Evolutionary conservation across 1,284 basidiomycete genomes (phyloP), one percentile per base, ranked within the genome.

Genomic region (Microbotryum lychnidis-dioicae): DNA sequence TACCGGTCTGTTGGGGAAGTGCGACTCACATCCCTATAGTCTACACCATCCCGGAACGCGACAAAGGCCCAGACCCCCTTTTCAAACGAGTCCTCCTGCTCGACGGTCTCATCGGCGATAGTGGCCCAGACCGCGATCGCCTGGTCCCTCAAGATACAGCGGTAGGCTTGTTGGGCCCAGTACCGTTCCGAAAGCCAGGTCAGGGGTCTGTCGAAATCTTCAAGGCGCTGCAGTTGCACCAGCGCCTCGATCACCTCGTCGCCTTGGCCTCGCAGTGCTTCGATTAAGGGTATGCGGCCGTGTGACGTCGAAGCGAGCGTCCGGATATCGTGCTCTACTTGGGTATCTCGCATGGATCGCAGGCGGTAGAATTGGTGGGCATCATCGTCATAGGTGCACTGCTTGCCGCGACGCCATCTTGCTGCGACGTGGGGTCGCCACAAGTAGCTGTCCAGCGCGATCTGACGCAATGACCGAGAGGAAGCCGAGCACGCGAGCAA

Each of bases 1-100:
- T 10, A 42, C 37, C 14, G 37, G 14, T 42, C n/a, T 54, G 31
- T 2, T 4, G 20, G 1, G 1, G 23, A 27, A 3, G 29, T 16
- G 25, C 14, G 44, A 47, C 62, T 37, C 23, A 63, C 62, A 2
- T 4, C 14, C 29, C 33, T 18, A n/a, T 60, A 57, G 29, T 63
- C 60, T 20, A 57, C 16, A 8, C 62, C 37, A 42, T 42, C 62
- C 21, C 65, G 21, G 27, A 64, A 66, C 6, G 62, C 65, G 4
- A 51, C 59, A 31, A 64, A 66, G 0, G 60, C 57, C 29, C 59
- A 45, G 31, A 64, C 37, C 4, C 65, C 65, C 18, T 48, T 33
- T 57, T 66, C 65, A 23, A 57, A 61, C 20, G 60, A 58, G 23
- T 52, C 56, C 4, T 55, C 52, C 12, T 16, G n/a, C 31, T 58